Base-by-base conservation (phyloP, 495 filamentous ascomycete species). In the Pseudoneurospora amorphoporcata region DNA sequence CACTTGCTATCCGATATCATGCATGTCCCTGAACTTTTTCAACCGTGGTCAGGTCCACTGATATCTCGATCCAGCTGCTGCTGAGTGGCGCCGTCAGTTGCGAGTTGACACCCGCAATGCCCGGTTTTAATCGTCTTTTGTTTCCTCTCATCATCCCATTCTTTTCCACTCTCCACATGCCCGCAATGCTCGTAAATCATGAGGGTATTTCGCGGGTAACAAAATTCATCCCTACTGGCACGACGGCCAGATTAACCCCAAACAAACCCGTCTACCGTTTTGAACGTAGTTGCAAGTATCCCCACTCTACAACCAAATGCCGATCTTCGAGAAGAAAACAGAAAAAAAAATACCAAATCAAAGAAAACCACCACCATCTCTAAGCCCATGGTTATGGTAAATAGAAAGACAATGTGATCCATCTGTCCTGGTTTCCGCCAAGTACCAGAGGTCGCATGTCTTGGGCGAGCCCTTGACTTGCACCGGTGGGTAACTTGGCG, bases 181-280 rank as follows among this genome's bases (percentile, higher is more conserved):
- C 70, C 42, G 53, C 43, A 68, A 45, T 71, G 42, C 29, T 70
- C 69, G 42, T 71, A 37, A 71, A 71, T 71, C 70, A 68, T 71
- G 42, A 71, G 70, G 43, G 42, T 68, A 58, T 45, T 58, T 71
- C 70, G 42, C 53, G 53, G 53, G 53, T 65, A 65, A 65, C 53
- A 65, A 35, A 61, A 65, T 65, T 29, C 53, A 65, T 65, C 53
- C 53, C 29, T 35, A 35, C 53, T 65, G 53, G 29, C 53, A 37
- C 53, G 32, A 65, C 53, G 53, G 29, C 53, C 53, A 65, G 53
- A 35, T 35, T 35, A 65, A 65, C 53, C 53, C 14, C 23, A 65
- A 35, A 32, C 53, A 29, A 65, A 65, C 53, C 53, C 29, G 7
- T 65, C 53, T 65, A 65, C 53, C 53, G 29, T 65, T 35, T 17